Percentiles rank a stretch among this genome's conserved stretches.
phyloP scores from a whole-genome alignment of 2,329 filamentous ascomycete species.

The Cucurbitaria berberidis region DNA sequence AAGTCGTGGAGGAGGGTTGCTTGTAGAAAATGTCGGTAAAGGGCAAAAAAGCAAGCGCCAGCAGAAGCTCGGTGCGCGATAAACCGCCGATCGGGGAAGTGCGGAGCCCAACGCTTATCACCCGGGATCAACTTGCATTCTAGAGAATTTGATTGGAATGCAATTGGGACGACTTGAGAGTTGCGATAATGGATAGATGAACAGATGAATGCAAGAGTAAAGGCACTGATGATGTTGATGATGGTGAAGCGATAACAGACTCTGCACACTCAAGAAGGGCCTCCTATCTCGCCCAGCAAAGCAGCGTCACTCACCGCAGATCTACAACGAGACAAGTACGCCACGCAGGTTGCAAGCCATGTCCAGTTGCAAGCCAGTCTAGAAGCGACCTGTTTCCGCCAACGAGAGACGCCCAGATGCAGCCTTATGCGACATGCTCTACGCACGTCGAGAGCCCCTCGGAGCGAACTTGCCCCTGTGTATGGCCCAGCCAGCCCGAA shows the following conservation, averaged over 20 bases:
- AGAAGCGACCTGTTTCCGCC: constrained; percentile 2
- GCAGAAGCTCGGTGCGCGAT: constrained; percentile 16
- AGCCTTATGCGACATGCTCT: constrained; percentile 3
- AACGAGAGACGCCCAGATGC: constrained; percentile 11
- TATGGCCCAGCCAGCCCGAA: constrained; percentile 17
- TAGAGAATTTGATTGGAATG: neutral
- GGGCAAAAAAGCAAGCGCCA: constrained; percentile 22
- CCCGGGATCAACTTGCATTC: constrained; percentile 6
- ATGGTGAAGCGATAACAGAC: constrained; percentile 1
- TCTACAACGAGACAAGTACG: constrained; percentile 12
- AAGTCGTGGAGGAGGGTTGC: constrained; percentile 13
- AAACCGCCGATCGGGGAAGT: constrained; percentile 21
- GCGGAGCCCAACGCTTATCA: constrained; percentile 21
- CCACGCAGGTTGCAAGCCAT: constrained; percentile 10
- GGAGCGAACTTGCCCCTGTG: neutral
- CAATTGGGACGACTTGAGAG: constrained; percentile 1
- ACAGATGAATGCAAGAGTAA: neutral
- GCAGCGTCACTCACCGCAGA: neutral
- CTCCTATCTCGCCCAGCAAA: neutral
- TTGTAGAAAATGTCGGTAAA: constrained; percentile 23
- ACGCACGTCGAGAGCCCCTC: constrained; percentile 16
- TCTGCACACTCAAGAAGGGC: neutral
- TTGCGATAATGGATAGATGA: neutral
- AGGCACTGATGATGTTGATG: neutral
- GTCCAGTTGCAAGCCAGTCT: neutral